Conservation (phyloP, 768 basidiomycete genomes). For the Tulasnella sp. region DNA sequence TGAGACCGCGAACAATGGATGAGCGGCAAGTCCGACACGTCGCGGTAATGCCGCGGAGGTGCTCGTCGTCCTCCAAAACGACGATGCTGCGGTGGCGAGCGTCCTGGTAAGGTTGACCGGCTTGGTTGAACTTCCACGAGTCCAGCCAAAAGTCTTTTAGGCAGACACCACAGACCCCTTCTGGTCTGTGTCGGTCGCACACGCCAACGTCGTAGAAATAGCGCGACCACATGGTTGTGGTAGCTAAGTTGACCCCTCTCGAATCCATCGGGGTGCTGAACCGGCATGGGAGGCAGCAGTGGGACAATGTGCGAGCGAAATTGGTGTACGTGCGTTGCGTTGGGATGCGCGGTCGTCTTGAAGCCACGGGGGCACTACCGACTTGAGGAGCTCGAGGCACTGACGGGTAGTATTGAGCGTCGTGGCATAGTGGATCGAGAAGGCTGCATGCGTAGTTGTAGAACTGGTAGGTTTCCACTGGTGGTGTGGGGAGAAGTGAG, state of each 20-base stretch:
- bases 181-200: not conserved
- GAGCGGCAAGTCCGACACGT: conserved; percentile 8
- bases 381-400: not conserved
- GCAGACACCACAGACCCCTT: conserved; percentile 7
- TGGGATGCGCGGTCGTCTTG: not conserved
- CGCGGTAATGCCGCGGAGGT: conserved; percentile 2
- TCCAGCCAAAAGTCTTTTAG: conserved; percentile 5
- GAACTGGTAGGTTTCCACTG: not conserved
- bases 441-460: not conserved
- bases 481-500: not conserved
- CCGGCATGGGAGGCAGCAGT: conserved; percentile 5
- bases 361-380: not conserved
- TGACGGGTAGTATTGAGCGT: not conserved
- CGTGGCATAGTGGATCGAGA: not conserved
- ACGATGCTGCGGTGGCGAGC: not conserved
- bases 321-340: not conserved
- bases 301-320: not conserved
- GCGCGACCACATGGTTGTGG: not conserved
- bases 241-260: not conserved
- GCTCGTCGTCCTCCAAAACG: conserved; percentile 1
- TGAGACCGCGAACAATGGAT: not conserved
- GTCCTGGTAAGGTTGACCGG: not conserved
- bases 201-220: not conserved
- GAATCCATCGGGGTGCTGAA: not conserved
- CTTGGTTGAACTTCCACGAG: not conserved